Evolutionary conservation across 225 moss, liverwort and hornwort genomes (phyloP), one percentile per base, ranked within the genome.

Genomic region (Marchantia paleacea): DNA sequence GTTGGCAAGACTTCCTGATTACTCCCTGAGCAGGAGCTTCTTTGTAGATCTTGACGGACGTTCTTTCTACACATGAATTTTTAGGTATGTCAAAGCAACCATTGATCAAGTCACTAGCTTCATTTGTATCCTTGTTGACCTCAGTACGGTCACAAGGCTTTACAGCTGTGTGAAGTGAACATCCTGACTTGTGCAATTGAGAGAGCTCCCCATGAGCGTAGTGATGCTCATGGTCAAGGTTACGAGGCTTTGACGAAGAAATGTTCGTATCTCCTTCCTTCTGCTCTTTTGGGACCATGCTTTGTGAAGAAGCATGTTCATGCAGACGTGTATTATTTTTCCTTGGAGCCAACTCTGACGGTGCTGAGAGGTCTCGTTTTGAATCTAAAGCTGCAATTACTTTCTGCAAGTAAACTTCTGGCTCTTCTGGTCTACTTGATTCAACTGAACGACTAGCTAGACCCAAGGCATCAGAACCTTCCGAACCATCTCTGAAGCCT

Each of bases 301-400:
- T 51, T 2, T 20, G 24, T 47, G 51, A 2, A 30, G 12, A 39
- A 73, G 10, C 50, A 65, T 62, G 55, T 70, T 22, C 55, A 52
- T 8, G 8, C 15, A 49, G 8, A 18, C 55, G 25, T 12, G 10
- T 52, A 14, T 66, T 20, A 52, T 54, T 31, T 11, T 69, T 24
- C 49, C 48, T 6, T 18, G 63, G n/a, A 66, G 30, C 25, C 63
- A 71, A 55, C 10, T 52, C 73, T 30, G 78, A 30, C 24, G 52
- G 55, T 71, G 69, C 12, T 52, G 82, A 72, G 52, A 72, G 22
- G 16, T 76, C 24, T 47, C 69, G 48, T 16, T 19, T 72, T 31
- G 75, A 67, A 80, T 85, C 77, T 74, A 88, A 67, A 29, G 85
- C 85, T 63, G 85, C 82, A 71, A 88, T 81, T 3, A 85, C 88